These are phyloP conservation scores for Aspergillus sp. DNA, from an alignment of 2,329 filamentous ascomycete species.

Conservation along the genomic window DNA sequence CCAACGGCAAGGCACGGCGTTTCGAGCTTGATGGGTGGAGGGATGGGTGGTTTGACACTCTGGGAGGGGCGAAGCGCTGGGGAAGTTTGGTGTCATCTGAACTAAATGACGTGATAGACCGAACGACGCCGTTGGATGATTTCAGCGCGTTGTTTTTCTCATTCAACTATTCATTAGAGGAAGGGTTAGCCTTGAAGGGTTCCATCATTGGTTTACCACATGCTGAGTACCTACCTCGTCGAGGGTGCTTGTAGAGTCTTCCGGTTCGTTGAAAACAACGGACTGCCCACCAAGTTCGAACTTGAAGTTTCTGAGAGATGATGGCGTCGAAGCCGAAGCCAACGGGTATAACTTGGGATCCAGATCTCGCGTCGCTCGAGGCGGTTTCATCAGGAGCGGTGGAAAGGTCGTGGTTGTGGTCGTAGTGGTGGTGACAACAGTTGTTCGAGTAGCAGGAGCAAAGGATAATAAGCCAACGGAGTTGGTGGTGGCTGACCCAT, in stretches of 20 bases:
- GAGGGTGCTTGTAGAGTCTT: slow-evolving; percentile 54
- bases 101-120: slow-evolving; percentile 44
- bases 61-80: slow-evolving; percentile 24
- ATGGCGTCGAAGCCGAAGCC: slow-evolving; percentile 77
- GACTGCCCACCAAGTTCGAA: slow-evolving; percentile 66
- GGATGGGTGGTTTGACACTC: slow-evolving; percentile 24
- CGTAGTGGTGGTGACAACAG: slow-evolving; percentile 82
- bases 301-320: slow-evolving; percentile 71
- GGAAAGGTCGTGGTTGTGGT: slow-evolving; percentile 81
- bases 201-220: neutral
- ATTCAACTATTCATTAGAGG: slow-evolving; percentile 37
- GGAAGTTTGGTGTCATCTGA: slow-evolving; percentile 35
- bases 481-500: slow-evolving; percentile 27
- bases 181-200: slow-evolving; percentile 5
- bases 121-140: slow-evolving; percentile 49
- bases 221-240: slow-evolving; percentile 50
- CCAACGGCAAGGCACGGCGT: slow-evolving; percentile 54
- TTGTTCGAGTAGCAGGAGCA: slow-evolving; percentile 63
- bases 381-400: slow-evolving; percentile 74
- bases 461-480: slow-evolving; percentile 62
- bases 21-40: slow-evolving; percentile 28
- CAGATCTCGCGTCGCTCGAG: slow-evolving; percentile 67
- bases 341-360: slow-evolving; percentile 90
- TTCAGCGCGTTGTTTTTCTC: slow-evolving; percentile 45
- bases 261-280: slow-evolving; percentile 63